phyloP scores from a whole-genome alignment of 2,329 filamentous ascomycete species.

The Hypoxylon sp. region DNA sequence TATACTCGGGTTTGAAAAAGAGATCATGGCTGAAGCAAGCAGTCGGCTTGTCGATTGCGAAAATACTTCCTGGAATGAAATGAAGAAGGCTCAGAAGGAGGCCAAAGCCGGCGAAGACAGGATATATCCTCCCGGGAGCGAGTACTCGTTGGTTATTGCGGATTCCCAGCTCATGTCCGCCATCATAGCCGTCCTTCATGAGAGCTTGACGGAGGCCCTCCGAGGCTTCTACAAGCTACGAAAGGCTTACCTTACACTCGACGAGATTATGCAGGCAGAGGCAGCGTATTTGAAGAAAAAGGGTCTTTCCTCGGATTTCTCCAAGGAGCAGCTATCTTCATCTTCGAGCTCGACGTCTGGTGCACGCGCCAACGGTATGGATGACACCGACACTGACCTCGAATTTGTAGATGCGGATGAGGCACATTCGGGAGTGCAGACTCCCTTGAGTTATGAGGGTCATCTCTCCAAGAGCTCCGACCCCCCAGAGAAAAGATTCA shows the following conservation, averaged over 20 bases:
- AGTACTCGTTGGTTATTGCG: slow-evolving; percentile 87
- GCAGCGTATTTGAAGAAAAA: slow-evolving; percentile 64
- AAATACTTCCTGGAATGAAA: slow-evolving; percentile 80
- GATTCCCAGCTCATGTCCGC: slow-evolving; percentile 91
- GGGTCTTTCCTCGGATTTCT: slow-evolving; percentile 50
- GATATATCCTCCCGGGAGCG: slow-evolving; percentile 85
- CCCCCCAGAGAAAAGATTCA: slow-evolving; percentile 49
- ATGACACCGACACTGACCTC: slow-evolving; percentile 58
- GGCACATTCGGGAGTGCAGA: slow-evolving; percentile 60
- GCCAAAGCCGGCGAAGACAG: slow-evolving; percentile 58
- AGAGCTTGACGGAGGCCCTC: slow-evolving; percentile 91
- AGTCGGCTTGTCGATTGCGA: slow-evolving; percentile 82
- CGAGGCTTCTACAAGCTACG: slow-evolving; percentile 93
- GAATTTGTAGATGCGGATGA: slow-evolving; percentile 73
- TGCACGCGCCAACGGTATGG: slow-evolving; percentile 35
- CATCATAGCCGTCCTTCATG: slow-evolving; percentile 89
- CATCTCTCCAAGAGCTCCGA: slow-evolving; percentile 57
- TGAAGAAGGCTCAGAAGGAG: slow-evolving; percentile 80
- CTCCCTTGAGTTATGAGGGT: slow-evolving; percentile 63
- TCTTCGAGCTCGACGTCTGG: slow-evolving; percentile 43
- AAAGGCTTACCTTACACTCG: slow-evolving; percentile 87
- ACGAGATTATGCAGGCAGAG: slow-evolving; percentile 83
- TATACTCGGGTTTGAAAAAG: slow-evolving; percentile 91
- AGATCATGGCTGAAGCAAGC: slow-evolving; percentile 87
- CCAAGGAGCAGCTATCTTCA: slow-evolving; percentile 38